Conservation (phyloP, 1,284 basidiomycete species). For the Earliella scabrosa region DNA sequence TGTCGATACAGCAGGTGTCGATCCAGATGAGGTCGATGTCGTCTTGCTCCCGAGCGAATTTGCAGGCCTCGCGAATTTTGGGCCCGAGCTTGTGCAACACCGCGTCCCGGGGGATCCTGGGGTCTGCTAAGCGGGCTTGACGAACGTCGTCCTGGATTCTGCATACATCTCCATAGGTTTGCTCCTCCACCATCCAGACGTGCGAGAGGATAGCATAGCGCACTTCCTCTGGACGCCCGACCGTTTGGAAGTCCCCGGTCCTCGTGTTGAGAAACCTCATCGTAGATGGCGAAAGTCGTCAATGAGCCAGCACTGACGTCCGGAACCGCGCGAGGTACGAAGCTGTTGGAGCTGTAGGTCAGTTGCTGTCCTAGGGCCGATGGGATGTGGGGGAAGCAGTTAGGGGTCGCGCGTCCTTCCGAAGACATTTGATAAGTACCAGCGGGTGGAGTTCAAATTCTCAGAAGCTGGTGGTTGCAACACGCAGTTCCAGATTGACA, state of each 20-base stretch:
- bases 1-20: too few relatives aligned
- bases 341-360: too few relatives aligned
- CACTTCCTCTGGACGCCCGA: background rate
- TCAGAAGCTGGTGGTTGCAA: too few relatives aligned
- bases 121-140: background rate
- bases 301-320: too few relatives aligned
- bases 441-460: too few relatives aligned
- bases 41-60: background rate
- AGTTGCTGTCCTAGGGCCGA: too few relatives aligned
- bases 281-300: too few relatives aligned
- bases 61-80: background rate
- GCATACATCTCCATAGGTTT: background rate
- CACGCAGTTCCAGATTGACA: too few relatives aligned
- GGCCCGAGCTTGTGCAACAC: background rate
- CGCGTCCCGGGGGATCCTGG: background rate
- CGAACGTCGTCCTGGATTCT: background rate
- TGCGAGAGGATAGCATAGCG: background rate
- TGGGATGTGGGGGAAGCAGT: too few relatives aligned
- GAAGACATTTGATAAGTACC: too few relatives aligned
- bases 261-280: background rate
- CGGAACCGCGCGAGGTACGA: too few relatives aligned
- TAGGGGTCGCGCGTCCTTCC: too few relatives aligned
- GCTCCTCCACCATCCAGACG: background rate
- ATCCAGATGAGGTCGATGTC: background rate
- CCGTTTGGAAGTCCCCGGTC: background rate